A percentile compares a stretch with the other conserved stretches of the same genome.
Conservation (phyloP, 345 rosid species). For the Aquilaria malaccensis region DNA sequence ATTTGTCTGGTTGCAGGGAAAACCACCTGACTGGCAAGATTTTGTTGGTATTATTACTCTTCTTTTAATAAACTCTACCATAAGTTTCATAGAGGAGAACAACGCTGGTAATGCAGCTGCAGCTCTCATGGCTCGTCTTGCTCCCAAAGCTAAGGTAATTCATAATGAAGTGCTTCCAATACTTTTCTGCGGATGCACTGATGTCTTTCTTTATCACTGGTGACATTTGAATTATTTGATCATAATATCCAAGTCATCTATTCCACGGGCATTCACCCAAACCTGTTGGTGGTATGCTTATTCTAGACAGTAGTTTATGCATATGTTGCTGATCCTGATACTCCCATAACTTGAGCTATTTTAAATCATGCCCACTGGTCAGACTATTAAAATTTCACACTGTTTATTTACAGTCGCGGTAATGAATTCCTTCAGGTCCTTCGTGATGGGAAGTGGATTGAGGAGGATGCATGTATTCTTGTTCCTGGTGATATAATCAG, state of each 20-base stretch:
- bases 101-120: slow-evolving; percentile 69
- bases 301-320: too few species aligned
- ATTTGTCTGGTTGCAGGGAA: slow-evolving; percentile 27
- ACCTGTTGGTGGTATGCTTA: too few species aligned
- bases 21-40: slow-evolving; percentile 70
- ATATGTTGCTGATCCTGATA: too few species aligned
- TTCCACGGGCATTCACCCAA: too few species aligned
- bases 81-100: slow-evolving; percentile 65
- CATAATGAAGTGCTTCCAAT: background rate
- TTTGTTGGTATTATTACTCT: slow-evolving; percentile 54
- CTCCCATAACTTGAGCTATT: too few species aligned
- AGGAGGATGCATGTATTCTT: slow-evolving; percentile 54
- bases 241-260: background rate
- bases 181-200: background rate
- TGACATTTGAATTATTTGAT: background rate
- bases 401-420: too few species aligned
- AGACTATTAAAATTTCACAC: too few species aligned
- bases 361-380: too few species aligned
- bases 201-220: background rate
- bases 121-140: slow-evolving; percentile 60
- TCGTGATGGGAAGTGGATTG: slow-evolving; percentile 54
- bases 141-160: slow-evolving; percentile 53
- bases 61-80: slow-evolving; percentile 54
- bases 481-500: slow-evolving; percentile 74
- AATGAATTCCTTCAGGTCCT: slow-evolving; percentile 31